Evolutionary conservation across 139 green algal species (phyloP).

Genomic region (Picochlorum costavermella): DNA sequence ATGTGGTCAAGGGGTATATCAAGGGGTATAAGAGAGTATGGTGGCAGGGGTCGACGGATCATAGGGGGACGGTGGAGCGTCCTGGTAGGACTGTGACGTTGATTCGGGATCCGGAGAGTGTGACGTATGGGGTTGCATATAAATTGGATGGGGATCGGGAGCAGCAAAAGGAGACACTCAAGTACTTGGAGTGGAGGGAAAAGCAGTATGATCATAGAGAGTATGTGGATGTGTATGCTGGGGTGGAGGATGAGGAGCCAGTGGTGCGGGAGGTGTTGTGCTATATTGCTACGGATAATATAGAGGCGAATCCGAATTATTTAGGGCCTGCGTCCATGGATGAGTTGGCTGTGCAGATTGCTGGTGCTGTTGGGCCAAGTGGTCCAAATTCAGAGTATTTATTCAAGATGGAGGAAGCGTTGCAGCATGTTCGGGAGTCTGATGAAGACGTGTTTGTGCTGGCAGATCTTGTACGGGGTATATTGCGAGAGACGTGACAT

Average conservation of each 20-base stretch:
- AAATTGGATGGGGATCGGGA: slow-evolving; percentile 30
- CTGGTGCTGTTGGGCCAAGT: slow-evolving; percentile 36
- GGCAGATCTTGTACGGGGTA: background rate
- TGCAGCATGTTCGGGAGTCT: slow-evolving; percentile 29
- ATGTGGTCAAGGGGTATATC: slow-evolving; percentile 31
- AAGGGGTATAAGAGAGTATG: slow-evolving; percentile 47
- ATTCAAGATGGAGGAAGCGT: slow-evolving; percentile 40
- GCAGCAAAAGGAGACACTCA: slow-evolving; percentile 39
- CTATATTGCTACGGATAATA: slow-evolving; percentile 44
- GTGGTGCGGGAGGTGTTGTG: slow-evolving; percentile 19
- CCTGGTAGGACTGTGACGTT: slow-evolving; percentile 68
- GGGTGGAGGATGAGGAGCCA: background rate
- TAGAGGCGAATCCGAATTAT: slow-evolving; percentile 50
- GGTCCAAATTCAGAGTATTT: slow-evolving; percentile 69
- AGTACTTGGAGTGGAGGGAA: slow-evolving; percentile 68
- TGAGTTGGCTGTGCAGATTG: slow-evolving; percentile 48
- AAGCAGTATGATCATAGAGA: slow-evolving; percentile 74
- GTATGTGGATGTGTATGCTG: slow-evolving; percentile 32
- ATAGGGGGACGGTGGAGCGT: slow-evolving; percentile 26
- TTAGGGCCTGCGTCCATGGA: slow-evolving; percentile 39
- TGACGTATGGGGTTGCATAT: slow-evolving; percentile 49
- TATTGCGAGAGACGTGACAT: background rate
- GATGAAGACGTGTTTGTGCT: slow-evolving; percentile 9
- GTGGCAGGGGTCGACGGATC: slow-evolving; percentile 34
- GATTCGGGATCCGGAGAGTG: slow-evolving; percentile 5